A percentile compares a stretch with the other conserved stretches of the same genome.
Conservation (phyloP, 192 early-diverging fungal species). For the Bifiguratus adelaidae region DNA sequence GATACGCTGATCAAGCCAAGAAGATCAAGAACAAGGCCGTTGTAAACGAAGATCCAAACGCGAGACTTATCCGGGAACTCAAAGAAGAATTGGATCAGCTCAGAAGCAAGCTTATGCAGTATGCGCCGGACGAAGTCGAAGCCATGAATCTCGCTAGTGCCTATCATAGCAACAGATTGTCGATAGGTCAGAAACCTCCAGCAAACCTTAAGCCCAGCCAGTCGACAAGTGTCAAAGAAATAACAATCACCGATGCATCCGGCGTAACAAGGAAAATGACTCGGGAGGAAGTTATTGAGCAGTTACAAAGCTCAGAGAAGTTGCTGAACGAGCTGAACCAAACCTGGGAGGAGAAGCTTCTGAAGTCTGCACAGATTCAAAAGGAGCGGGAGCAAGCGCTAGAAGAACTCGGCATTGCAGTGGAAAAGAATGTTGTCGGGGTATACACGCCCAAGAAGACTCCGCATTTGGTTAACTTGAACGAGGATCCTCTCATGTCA, state of each 20-base stretch:
- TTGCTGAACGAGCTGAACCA: constrained; percentile 63
- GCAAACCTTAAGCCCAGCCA: neutral
- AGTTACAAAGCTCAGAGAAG: constrained; percentile 63
- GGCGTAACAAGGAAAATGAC: constrained; percentile 9
- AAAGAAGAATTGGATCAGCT: constrained; percentile 59
- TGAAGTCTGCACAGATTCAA: constrained; percentile 47
- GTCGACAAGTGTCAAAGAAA: constrained; percentile 1
- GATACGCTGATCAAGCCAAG: constrained; percentile 78
- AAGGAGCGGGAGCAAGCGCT: constrained; percentile 45
- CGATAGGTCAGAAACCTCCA: neutral
- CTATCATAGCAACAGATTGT: neutral
- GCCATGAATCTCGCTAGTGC: constrained; percentile 7
- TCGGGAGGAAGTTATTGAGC: constrained; percentile 44
- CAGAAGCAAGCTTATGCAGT: constrained; percentile 32
- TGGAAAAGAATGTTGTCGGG: constrained; percentile 49
- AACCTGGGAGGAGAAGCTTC: constrained; percentile 68
- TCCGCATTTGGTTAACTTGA: constrained; percentile 70
- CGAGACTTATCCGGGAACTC: constrained; percentile 55
- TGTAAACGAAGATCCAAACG: constrained; percentile 70
- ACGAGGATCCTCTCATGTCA: constrained; percentile 67
- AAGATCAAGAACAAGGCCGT: constrained; percentile 69
- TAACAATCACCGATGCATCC: constrained; percentile 8
- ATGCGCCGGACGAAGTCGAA: constrained; percentile 25
- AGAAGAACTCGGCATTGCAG: constrained; percentile 51
- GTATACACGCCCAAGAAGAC: constrained; percentile 52